phyloP scores from a whole-genome alignment of 1,139 yeast genomes.

The Suhomyces choctaworum region DNA sequence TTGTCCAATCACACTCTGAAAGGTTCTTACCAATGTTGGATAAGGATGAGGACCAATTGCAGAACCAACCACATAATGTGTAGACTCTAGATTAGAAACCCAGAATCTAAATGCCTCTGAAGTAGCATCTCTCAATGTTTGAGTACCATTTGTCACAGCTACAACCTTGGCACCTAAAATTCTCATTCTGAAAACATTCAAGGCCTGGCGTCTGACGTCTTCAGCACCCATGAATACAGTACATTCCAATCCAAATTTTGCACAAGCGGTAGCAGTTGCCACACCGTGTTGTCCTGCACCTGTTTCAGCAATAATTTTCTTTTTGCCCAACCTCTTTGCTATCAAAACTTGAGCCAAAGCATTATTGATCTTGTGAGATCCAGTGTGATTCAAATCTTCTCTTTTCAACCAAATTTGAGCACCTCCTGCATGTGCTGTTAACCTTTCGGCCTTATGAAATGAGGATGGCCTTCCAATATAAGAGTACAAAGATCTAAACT shows the following conservation, averaged over 20 bases:
- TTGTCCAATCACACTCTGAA: constrained; percentile 95
- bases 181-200: constrained; percentile 96
- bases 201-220: constrained; percentile 97
- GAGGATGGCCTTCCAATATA: constrained; percentile 97
- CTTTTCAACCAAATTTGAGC: constrained; percentile 98
- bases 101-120: constrained; percentile 95
- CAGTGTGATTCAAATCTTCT: constrained; percentile 97
- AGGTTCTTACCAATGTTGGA: constrained; percentile 95
- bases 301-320: constrained; percentile 91
- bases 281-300: constrained; percentile 99
- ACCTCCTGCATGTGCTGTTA: constrained; percentile 90
- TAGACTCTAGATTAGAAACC: constrained; percentile 83
- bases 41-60: constrained; percentile 99
- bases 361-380: constrained; percentile 95
- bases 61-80: constrained; percentile 95
- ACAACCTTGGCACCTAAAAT: constrained; percentile 94
- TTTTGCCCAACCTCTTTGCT: constrained; percentile 91
- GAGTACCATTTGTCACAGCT: constrained; percentile 91
- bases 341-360: constrained; percentile 92
- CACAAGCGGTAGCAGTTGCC: constrained; percentile 99
- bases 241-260: constrained; percentile 93
- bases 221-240: constrained; percentile 99
- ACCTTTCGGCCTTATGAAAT: constrained; percentile 85
- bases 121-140: constrained; percentile 95
- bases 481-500: constrained; percentile 72